Base-by-base conservation (phyloP, 2,329 filamentous ascomycete genomes). In the Fusarium continuum region DNA sequence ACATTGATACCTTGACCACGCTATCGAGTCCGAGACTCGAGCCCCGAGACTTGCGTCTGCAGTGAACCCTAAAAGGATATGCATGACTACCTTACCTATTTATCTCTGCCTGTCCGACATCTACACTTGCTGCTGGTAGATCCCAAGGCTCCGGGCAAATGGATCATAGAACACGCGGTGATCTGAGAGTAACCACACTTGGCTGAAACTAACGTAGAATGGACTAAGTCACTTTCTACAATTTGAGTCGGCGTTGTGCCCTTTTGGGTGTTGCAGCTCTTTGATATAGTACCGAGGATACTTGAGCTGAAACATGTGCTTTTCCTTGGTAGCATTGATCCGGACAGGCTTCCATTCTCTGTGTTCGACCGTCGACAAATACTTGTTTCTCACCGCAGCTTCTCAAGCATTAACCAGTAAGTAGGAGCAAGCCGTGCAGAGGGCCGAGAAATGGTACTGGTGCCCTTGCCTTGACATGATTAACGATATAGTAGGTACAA, bases 1-100 rank as follows among this genome's bases (percentile, higher is more conserved):
- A 35, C 19, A 34, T 52, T 50, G 51, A 44, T 29, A 46, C 51
- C 34, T 53, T 41, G 16, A 35, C 58, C 62, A 64, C 58, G 48
- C 48, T 39, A 40, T 55, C 48, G 48, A 64, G 36, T 55, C 45
- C 62, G 53, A 46, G 35, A 61, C 56, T 55, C 40, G 56, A 52
- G 29, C 25, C 39, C 55, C 39, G 20, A 60, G 57, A 65, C 58
- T 38, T 48, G 44, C 62, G 60, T 46, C 40, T 64, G 53, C 45
- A 41, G 62, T 66, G 62, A 52, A 31, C 48, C 58, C 41, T 38
- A 59, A 48, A 25, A 14, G 46, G 36, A 23, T n/a, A 45, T 65
- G 44, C 25, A 63, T 31, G 26, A 14, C 11, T 45, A n/a, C n/a
- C n/a, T n/a, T n/a, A n/a, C n/a, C n/a, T n/a, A 31, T 34, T 23